phyloP scores from a whole-genome alignment of 2,329 filamentous ascomycete genomes.

The Sarocladium oryzae region DNA sequence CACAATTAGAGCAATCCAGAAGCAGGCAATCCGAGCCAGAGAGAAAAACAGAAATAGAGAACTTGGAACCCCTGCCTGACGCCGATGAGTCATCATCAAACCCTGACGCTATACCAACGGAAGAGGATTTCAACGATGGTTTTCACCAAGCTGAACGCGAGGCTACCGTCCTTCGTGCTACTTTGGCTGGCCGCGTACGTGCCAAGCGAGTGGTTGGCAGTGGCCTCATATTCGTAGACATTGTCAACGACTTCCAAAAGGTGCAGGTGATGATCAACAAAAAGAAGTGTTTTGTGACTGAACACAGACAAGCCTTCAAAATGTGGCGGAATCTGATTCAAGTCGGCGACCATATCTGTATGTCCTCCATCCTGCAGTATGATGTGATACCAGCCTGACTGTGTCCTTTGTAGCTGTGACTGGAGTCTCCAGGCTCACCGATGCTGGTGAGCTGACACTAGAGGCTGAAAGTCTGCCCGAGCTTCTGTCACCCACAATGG shows the following conservation, averaged over 20 bases:
- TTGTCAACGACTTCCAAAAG: conserved; percentile 64
- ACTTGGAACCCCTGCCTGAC: not conserved
- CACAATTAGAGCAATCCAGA: not conserved
- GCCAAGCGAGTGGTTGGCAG: conserved; percentile 65
- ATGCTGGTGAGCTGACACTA: conserved; percentile 70
- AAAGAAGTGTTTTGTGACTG: conserved; percentile 31
- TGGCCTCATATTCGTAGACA: conserved; percentile 78
- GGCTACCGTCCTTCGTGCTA: conserved; percentile 16
- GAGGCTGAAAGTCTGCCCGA: conserved; percentile 60
- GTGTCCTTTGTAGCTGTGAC: conserved; percentile 49
- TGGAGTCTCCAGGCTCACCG: conserved; percentile 63
- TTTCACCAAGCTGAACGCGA: conserved; percentile 21
- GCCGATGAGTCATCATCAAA: too few species aligned
- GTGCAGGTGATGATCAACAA: conserved; percentile 74
- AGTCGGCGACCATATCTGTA: conserved; percentile 79
- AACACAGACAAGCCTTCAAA: conserved; percentile 36
- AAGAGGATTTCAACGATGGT: conserved; percentile 26
- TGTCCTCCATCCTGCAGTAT: conserved; percentile 30
- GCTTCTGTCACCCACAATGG: conserved; percentile 70
- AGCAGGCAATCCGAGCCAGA: not conserved
- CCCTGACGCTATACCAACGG: not conserved
- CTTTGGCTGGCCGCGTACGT: conserved; percentile 58
- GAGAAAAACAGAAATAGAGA: not conserved
- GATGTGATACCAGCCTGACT: conserved; percentile 16
- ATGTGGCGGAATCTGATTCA: conserved; percentile 60